A percentile compares a stretch with the other conserved stretches of the same genome.
phyloP scores from a whole-genome alignment of 2,329 filamentous ascomycete species.

The Fusarium nodosum region DNA sequence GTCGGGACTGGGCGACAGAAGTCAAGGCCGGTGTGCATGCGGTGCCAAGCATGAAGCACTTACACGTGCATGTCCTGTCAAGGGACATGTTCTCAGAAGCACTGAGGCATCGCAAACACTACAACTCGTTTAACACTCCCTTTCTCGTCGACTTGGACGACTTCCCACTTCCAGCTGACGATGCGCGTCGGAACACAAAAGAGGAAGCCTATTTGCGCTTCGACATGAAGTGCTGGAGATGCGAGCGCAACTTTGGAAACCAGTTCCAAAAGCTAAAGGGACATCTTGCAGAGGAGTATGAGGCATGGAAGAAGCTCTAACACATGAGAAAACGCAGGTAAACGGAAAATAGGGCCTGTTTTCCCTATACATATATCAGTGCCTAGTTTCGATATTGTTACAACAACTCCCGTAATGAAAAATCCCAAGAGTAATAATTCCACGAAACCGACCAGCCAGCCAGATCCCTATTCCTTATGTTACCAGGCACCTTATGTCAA shows the following conservation, averaged over 20 bases:
- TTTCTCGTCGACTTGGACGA: slow-evolving; percentile 86
- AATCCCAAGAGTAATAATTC: slow-evolving; percentile 17
- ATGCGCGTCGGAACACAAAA: slow-evolving; percentile 70
- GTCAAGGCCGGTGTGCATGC: slow-evolving; percentile 86
- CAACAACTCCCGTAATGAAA: slow-evolving; percentile 35
- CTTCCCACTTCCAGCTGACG: slow-evolving; percentile 79
- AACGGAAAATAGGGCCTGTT: slow-evolving; percentile 34
- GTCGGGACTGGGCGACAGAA: slow-evolving; percentile 83
- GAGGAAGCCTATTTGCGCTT: slow-evolving; percentile 71
- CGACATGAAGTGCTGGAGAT: slow-evolving; percentile 88
- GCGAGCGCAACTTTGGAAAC: slow-evolving; percentile 79
- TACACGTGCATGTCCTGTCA: slow-evolving; percentile 91
- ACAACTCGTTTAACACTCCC: slow-evolving; percentile 88
- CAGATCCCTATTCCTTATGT: slow-evolving; percentile 5
- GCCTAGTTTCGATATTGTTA: slow-evolving; percentile 25
- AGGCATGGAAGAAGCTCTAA: slow-evolving; percentile 78
- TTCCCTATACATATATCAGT: slow-evolving; percentile 29
- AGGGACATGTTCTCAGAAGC: slow-evolving; percentile 80
- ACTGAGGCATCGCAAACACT: slow-evolving; percentile 87
- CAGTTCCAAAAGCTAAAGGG: slow-evolving; percentile 79
- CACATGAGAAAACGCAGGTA: background rate
- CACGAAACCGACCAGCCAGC: slow-evolving; percentile 16
- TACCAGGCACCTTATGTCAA: slow-evolving; percentile 15
- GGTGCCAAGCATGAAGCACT: slow-evolving; percentile 89
- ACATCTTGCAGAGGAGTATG: slow-evolving; percentile 82